Conservation (phyloP, 139 green algal species). For the Dunaliella sp. region DNA sequence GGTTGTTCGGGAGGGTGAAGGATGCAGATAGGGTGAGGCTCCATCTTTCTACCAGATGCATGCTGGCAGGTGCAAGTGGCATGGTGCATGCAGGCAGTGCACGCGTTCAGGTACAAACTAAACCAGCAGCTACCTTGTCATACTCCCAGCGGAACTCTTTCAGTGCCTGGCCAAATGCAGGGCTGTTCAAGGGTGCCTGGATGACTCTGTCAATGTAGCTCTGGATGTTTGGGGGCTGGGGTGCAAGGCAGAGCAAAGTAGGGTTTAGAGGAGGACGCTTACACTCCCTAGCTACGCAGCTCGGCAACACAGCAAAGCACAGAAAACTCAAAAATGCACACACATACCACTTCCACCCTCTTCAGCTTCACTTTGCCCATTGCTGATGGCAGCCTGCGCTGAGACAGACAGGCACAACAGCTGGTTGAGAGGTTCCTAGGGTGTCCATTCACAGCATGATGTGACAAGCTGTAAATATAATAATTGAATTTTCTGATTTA, state of each 20-base stretch:
- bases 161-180: conserved; percentile 47
- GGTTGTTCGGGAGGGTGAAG: background rate
- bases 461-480: too few relatives aligned
- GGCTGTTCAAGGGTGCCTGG: conserved; percentile 20
- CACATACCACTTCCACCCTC: background rate
- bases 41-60: background rate
- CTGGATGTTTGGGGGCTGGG: conserved; percentile 60
- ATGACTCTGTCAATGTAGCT: conserved; percentile 52
- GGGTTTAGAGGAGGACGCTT: too few relatives aligned
- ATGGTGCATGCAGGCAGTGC: conserved; percentile 11
- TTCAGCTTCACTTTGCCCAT: conserved; percentile 19
- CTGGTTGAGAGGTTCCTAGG: too few relatives aligned
- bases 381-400: too few relatives aligned
- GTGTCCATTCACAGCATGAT: too few relatives aligned
- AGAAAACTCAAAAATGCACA: background rate
- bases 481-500: too few relatives aligned
- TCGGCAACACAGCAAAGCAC: too few relatives aligned
- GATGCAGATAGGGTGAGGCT: background rate
- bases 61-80: background rate
- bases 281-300: too few relatives aligned
- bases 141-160: conserved; percentile 73
- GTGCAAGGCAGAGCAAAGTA: too few relatives aligned
- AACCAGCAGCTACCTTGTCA: conserved; percentile 84
- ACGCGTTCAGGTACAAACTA: too few relatives aligned
- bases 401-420: too few relatives aligned